Evolutionary conservation across 2,329 filamentous ascomycete genomes (phyloP), one percentile per base, ranked within the genome.

Genomic region (Cytospora paraplurivora): DNA sequence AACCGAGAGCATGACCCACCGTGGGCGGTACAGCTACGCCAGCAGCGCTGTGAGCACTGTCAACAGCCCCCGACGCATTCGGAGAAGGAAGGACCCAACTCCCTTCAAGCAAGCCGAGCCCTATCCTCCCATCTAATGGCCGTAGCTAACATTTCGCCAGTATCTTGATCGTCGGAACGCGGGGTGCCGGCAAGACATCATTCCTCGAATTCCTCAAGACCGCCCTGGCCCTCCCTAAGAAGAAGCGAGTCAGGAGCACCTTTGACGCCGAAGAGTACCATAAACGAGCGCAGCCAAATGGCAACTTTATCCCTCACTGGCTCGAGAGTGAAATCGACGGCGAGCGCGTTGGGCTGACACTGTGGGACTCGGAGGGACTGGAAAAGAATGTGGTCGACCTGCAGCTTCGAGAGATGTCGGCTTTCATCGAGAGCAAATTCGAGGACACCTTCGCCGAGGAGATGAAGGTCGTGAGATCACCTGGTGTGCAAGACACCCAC

Each of bases 381-480:
- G 94, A 99, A 77, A 96, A 94, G 83, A 95, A 92, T 71, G 86
- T 98, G 41, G 93, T 97, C 58, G 95, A 98, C 75, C 85, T 98
- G 68, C 95, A 99, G 77, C 82, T 99, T 68, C 88, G 93, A 66
- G 92, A 96, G 74, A 93, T 98, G 81, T 89, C 90, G 38, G 85
- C 89, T 10, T 99, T 99, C 78, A 81, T 99, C 65, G 95, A 99
- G 81, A 94, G 90, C 81, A 98, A 98, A 76, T 99, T 99, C 70
- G 94, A 99, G 75, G 95, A 99, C 72, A 98, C 95, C 0, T 96
- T 99, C 74, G 87, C 87, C 56, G 95, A 99, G 78, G 95, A 99
- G 80, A 96, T 96, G 85, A 98, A 97, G 81, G 93, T 99, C 54
- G 84, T 97, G 67, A 90, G 95, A 71, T 93, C 93, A 59, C 94